Evolutionary conservation across 2,329 filamentous ascomycete genomes (phyloP).

Genomic region (Ophiocordyceps camponoti-floridani): DNA sequence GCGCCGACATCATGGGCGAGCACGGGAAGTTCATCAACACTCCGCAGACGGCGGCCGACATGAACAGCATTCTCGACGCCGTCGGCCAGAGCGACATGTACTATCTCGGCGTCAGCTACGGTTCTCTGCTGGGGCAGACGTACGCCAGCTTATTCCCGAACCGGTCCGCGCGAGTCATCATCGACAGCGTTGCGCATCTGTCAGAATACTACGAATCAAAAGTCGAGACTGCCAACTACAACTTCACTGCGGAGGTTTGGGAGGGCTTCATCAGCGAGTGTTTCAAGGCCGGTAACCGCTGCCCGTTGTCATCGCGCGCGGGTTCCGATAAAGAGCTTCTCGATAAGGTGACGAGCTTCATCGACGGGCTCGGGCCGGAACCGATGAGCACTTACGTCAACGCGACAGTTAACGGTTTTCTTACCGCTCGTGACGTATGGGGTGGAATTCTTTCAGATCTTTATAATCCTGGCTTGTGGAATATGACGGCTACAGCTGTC

Average conservation of each 20-base stretch:
- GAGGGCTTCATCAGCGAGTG: slow-evolving; percentile 17
- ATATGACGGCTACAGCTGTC: no score
- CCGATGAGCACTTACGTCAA: slow-evolving; percentile 25
- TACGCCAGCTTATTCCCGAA: slow-evolving; percentile 20
- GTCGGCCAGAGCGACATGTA: slow-evolving; percentile 13
- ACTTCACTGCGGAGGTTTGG: slow-evolving; percentile 12
- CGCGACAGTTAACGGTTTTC: slow-evolving; percentile 17
- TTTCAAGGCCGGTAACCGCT: slow-evolving; percentile 23
- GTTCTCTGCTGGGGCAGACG: slow-evolving; percentile 20
- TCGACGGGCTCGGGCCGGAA: slow-evolving; percentile 15
- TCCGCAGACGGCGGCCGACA: slow-evolving; percentile 30
- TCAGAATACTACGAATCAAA: slow-evolving; percentile 14
- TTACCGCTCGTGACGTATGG: slow-evolving; percentile 7
- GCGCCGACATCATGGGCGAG: slow-evolving; percentile 24
- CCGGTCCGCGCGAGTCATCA: slow-evolving; percentile 13
- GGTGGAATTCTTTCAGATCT: no score
- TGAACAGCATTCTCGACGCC: slow-evolving; percentile 28
- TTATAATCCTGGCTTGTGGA: no score
- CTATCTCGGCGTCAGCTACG: slow-evolving; percentile 26
- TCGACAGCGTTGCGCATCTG: slow-evolving; percentile 16
- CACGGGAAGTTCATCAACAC: slow-evolving; percentile 27
- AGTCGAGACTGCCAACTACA: slow-evolving; percentile 9
- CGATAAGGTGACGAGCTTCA: slow-evolving; percentile 13
- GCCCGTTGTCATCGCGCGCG: slow-evolving; percentile 19
- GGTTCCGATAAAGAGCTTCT: slow-evolving; percentile 16